Evolutionary conservation across 2,329 filamentous ascomycete genomes (phyloP).

Genomic region (Cytospora schulzeri): DNA sequence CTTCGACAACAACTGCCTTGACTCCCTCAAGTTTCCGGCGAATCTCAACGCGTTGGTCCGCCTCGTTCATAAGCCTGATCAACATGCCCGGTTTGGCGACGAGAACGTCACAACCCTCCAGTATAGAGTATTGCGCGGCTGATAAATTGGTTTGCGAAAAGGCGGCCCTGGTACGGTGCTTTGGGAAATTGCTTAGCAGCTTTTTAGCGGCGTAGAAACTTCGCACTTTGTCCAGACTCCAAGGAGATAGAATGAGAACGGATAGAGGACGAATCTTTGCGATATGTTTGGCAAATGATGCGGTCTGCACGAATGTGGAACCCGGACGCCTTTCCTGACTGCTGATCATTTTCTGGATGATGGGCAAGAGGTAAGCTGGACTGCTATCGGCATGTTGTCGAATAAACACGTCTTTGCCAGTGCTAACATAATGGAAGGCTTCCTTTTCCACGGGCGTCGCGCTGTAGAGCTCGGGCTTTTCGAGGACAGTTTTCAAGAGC

Average conservation of each 20-base stretch:
- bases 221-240: neutral
- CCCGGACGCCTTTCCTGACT: neutral
- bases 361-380: neutral
- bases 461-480: neutral
- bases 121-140: neutral
- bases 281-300: neutral
- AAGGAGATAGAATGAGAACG: neutral
- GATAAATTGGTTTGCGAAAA: neutral
- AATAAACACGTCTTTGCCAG: neutral
- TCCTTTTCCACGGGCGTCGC: neutral
- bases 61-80: neutral
- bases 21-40: neutral
- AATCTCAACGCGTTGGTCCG: neutral
- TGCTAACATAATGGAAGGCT: neutral
- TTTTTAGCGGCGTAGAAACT: neutral
- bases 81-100: neutral
- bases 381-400: neutral
- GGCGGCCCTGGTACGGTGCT: neutral
- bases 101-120: neutral
- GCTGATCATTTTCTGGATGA: neutral
- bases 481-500: neutral
- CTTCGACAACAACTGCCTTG: neutral
- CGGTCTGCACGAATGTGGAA: neutral
- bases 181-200: neutral
- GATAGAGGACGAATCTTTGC: neutral